phyloP scores from a whole-genome alignment of 2,329 filamentous ascomycete genomes.

The Fusarium mundagurra region DNA sequence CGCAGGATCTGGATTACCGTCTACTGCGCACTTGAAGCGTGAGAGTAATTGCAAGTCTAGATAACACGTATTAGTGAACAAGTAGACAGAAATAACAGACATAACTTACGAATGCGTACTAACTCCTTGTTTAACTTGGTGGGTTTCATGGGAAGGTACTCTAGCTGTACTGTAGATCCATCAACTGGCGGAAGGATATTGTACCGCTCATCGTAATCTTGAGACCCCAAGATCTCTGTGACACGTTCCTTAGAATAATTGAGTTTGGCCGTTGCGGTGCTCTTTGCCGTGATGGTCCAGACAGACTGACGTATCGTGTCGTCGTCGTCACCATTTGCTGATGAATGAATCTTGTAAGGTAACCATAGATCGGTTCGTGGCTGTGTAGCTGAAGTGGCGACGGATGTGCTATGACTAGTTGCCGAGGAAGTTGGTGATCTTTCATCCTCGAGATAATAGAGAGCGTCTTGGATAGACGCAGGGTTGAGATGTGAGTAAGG shows the following conservation, averaged over 20 bases:
- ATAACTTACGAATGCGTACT: conserved; percentile 56
- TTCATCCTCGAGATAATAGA: conserved; percentile 46
- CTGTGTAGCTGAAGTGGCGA: background rate
- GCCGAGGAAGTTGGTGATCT: background rate
- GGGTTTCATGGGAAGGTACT: conserved; percentile 53
- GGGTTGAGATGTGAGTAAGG: conserved; percentile 52
- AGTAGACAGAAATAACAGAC: background rate
- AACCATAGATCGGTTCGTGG: conserved; percentile 31
- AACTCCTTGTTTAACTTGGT: conserved; percentile 58
- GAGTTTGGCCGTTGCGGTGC: conserved; percentile 44
- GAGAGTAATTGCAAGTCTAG: conserved; percentile 59
- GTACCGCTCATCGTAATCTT: conserved; percentile 18
- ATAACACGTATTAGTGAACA: background rate
- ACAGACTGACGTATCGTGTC: conserved; percentile 44
- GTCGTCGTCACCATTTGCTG: conserved; percentile 42
- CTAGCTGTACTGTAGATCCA: conserved; percentile 49
- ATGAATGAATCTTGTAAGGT: conserved; percentile 39
- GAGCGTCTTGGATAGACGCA: conserved; percentile 47
- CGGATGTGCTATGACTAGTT: background rate
- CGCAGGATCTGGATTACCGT: conserved; percentile 56
- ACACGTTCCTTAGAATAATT: conserved; percentile 45
- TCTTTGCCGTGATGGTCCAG: conserved; percentile 44
- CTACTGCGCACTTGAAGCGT: conserved; percentile 61
- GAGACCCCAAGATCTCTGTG: conserved; percentile 1
- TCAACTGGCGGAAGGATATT: conserved; percentile 39